phyloP scores from a whole-genome alignment of 2,329 filamentous ascomycete genomes.

The Lecanicillium sp. region DNA sequence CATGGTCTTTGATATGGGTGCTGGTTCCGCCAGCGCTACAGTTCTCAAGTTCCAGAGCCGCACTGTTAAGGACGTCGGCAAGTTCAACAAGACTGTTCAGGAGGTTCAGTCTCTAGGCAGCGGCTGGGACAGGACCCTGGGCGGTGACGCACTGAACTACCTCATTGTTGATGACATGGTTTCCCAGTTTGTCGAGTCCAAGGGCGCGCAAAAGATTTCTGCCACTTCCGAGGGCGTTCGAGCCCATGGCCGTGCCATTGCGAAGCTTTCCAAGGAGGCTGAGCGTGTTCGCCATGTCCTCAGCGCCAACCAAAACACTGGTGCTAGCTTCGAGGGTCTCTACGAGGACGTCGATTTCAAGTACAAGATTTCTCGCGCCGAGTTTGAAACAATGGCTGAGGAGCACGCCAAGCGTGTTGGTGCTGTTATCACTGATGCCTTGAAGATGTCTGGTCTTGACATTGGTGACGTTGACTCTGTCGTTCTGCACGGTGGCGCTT shows the following conservation, averaged over 20 bases:
- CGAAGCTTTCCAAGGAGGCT: conserved; percentile 88
- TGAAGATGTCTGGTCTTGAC: conserved; percentile 64
- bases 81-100: conserved; percentile 93
- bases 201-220: conserved; percentile 55
- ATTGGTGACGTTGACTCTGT: conserved; percentile 76
- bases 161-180: conserved; percentile 88
- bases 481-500: conserved; percentile 85
- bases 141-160: conserved; percentile 81
- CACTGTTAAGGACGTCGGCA: conserved; percentile 82
- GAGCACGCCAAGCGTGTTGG: conserved; percentile 60
- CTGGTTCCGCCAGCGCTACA: conserved; percentile 86
- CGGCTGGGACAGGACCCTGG: conserved; percentile 84
- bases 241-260: conserved; percentile 72
- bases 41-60: conserved; percentile 84
- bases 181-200: conserved; percentile 63
- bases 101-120: conserved; percentile 83
- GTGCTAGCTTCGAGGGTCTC: conserved; percentile 75
- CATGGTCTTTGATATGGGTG: conserved; percentile 95
- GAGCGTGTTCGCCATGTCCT: conserved; percentile 81
- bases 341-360: conserved; percentile 90
- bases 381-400: conserved; percentile 73
- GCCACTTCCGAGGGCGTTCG: conserved; percentile 57
- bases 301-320: conserved; percentile 82
- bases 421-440: conserved; percentile 62
- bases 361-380: conserved; percentile 73